phyloP scores from a whole-genome alignment of 1,139 yeast genomes.

The Nakaseomyces delphensis region DNA sequence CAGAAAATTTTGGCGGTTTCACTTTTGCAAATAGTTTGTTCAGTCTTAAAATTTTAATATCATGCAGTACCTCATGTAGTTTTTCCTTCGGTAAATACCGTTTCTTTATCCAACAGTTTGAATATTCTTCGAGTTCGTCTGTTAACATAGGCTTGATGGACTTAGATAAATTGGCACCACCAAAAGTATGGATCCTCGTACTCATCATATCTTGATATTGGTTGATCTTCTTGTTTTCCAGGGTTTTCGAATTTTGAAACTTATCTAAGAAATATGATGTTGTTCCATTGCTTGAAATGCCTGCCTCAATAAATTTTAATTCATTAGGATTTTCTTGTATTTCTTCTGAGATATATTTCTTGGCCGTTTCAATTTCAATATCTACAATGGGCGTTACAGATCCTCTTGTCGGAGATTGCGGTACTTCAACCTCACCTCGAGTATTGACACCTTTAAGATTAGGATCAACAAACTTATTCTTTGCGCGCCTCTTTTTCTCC shows the following conservation, averaged over 20 bases:
- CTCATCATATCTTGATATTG: conserved; percentile 23
- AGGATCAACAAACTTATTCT: conserved; percentile 14
- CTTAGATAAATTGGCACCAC: conserved; percentile 13
- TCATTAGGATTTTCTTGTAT: conserved; percentile 11
- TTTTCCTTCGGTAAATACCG: conserved; percentile 39
- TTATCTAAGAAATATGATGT: conserved; percentile 32
- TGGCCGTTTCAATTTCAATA: not conserved
- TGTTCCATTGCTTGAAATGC: conserved; percentile 9
- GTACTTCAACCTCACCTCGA: conserved; percentile 17
- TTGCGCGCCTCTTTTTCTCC: conserved; percentile 15
- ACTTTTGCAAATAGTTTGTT: conserved; percentile 58
- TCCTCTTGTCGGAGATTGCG: conserved; percentile 18
- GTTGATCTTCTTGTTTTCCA: conserved; percentile 18
- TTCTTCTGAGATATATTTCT: conserved; percentile 8
- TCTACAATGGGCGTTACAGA: not conserved
- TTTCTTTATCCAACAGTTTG: conserved; percentile 34
- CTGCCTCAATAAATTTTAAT: not conserved
- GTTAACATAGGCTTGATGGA: conserved; percentile 24
- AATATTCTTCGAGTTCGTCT: conserved; percentile 32
- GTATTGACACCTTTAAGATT: conserved; percentile 12
- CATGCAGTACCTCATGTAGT: conserved; percentile 34
- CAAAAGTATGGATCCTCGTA: conserved; percentile 34
- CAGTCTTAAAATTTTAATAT: conserved; percentile 46
- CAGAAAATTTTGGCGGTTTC: conserved; percentile 55
- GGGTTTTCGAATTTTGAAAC: conserved; percentile 22